phyloP scores from a whole-genome alignment of 768 basidiomycete genomes.

The Xanthoconium purpureum region DNA sequence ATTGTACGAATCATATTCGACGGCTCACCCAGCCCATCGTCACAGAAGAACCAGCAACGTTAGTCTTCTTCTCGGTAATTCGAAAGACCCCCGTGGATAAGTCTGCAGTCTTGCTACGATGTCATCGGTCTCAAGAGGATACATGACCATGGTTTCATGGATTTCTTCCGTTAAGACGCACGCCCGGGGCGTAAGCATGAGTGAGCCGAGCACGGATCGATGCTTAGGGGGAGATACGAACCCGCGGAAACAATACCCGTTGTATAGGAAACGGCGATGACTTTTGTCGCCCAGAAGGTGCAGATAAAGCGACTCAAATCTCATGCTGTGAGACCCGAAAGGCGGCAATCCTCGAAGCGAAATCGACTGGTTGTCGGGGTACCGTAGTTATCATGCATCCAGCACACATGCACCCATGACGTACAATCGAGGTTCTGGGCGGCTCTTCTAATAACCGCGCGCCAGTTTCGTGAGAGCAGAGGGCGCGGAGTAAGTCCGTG shows the following conservation, averaged over 20 bases:
- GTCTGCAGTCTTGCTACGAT: background rate
- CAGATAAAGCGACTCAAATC: background rate
- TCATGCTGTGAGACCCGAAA: background rate
- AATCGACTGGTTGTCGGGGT: background rate
- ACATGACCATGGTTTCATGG: slow-evolving; percentile 4
- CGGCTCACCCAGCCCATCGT: slow-evolving; percentile 1
- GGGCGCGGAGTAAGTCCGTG: background rate
- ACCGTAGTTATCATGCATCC: background rate
- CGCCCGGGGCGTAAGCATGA: slow-evolving; percentile 1
- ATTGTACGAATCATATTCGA: slow-evolving; percentile 2
- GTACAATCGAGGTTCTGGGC: slow-evolving; percentile 10
- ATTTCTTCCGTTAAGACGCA: slow-evolving; percentile 1
- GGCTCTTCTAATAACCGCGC: background rate
- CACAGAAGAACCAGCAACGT: slow-evolving; percentile 12
- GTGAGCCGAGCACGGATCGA: slow-evolving; percentile 4
- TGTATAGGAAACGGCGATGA: background rate
- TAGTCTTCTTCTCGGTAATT: slow-evolving; percentile 11
- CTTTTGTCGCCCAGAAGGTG: background rate
- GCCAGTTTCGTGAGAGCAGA: slow-evolving; percentile 9
- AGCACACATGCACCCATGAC: slow-evolving; percentile 4
- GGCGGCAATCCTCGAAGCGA: background rate
- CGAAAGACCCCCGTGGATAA: background rate
- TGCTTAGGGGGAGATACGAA: slow-evolving; percentile 4
- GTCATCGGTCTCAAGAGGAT: background rate
- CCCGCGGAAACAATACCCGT: slow-evolving; percentile 4